Conservation (phyloP, 1,139 yeast species). For the Groenewaldozyma sp. region DNA sequence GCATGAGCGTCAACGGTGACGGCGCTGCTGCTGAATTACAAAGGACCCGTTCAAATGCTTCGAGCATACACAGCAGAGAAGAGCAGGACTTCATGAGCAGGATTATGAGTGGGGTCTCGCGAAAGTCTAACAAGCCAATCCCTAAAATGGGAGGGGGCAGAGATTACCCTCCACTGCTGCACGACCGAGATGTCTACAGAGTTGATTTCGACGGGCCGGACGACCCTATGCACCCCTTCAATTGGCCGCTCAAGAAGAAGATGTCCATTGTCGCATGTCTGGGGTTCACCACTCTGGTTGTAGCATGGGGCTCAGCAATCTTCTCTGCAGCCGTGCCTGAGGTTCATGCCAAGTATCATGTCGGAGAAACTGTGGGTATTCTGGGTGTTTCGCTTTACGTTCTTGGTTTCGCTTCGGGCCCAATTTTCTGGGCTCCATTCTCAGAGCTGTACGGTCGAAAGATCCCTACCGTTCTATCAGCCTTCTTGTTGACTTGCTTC, state of each 20-base stretch:
- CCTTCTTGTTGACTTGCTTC: slow-evolving; percentile 49
- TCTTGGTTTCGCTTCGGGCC: slow-evolving; percentile 76
- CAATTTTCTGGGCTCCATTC: slow-evolving; percentile 71
- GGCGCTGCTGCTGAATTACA: neutral
- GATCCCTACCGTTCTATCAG: slow-evolving; percentile 44
- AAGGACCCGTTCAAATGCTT: slow-evolving; percentile 3
- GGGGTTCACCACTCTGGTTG: slow-evolving; percentile 32
- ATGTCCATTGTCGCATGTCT: slow-evolving; percentile 26
- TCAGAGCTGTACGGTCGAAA: slow-evolving; percentile 70
- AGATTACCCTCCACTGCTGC: slow-evolving; percentile 39
- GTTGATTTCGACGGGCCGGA: slow-evolving; percentile 46
- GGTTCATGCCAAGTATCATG: slow-evolving; percentile 24
- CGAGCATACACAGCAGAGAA: slow-evolving; percentile 6
- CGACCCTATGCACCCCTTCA: slow-evolving; percentile 44
- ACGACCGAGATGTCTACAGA: slow-evolving; percentile 39
- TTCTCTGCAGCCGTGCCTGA: slow-evolving; percentile 31
- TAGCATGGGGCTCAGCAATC: slow-evolving; percentile 40
- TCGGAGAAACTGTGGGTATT: slow-evolving; percentile 25
- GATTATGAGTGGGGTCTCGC: slow-evolving; percentile 12
- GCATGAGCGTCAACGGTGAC: neutral
- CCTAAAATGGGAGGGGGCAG: slow-evolving; percentile 37
- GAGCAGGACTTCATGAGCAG: slow-evolving; percentile 12
- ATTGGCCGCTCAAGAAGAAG: slow-evolving; percentile 36
- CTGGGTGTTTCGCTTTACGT: slow-evolving; percentile 67
- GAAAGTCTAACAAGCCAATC: slow-evolving; percentile 13